Evolutionary conservation across 192 early-diverging fungal species (phyloP).

Genomic region (Spizellomyces punctatus): DNA sequence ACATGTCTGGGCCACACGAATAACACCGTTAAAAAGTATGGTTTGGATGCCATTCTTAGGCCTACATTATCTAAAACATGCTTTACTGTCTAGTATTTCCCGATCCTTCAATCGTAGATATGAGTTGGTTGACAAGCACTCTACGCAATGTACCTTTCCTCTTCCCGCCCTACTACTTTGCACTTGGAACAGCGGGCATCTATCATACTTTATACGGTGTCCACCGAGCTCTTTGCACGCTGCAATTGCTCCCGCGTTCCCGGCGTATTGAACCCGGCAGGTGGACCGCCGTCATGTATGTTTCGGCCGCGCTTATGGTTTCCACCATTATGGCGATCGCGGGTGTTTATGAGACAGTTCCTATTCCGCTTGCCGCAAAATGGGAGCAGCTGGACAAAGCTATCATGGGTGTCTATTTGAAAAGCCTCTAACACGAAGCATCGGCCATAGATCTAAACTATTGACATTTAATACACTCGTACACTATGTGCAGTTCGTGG

Average conservation of each 20-base stretch:
- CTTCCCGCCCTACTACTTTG: slow-evolving; percentile 20
- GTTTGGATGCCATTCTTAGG: neutral
- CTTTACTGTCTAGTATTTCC: neutral
- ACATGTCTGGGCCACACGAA: slow-evolving; percentile 25
- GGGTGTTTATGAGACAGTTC: slow-evolving; percentile 19
- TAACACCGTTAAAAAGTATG: slow-evolving; percentile 24
- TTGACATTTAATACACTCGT: no score
- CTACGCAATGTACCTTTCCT: slow-evolving; percentile 5
- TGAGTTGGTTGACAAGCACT: slow-evolving; percentile 18
- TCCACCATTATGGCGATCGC: slow-evolving; percentile 11
- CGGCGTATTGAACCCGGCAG: slow-evolving; percentile 8
- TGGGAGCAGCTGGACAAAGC: slow-evolving; percentile 23
- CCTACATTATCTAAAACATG: no score
- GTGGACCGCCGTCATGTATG: slow-evolving; percentile 19
- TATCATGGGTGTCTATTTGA: neutral
- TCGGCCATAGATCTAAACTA: no score
- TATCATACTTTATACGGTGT: slow-evolving; percentile 36
- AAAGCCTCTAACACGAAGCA: no score
- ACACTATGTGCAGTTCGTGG: neutral
- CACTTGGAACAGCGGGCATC: slow-evolving; percentile 27
- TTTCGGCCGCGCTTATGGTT: neutral
- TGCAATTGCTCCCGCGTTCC: neutral
- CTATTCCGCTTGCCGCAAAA: slow-evolving; percentile 25
- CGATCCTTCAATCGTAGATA: slow-evolving; percentile 35
- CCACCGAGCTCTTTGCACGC: slow-evolving; percentile 5